phyloP scores from a whole-genome alignment of 495 filamentous ascomycete genomes.

The Podospora pseudocomata region DNA sequence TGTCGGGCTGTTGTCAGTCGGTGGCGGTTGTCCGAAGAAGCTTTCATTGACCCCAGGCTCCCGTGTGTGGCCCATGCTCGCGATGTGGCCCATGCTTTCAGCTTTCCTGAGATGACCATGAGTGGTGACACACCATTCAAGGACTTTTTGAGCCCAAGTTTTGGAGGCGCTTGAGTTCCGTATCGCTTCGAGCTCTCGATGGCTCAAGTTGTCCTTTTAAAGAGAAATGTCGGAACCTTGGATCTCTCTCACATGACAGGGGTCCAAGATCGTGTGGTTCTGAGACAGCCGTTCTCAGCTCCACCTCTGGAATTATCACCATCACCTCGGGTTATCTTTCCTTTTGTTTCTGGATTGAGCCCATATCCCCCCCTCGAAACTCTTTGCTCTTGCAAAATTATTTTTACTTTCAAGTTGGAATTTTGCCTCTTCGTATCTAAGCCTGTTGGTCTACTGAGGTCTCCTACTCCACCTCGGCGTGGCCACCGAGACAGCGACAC shows the following conservation, averaged over 20 bases:
- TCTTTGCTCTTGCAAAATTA: neutral
- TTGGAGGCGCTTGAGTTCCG: neutral
- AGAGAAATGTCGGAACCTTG: neutral
- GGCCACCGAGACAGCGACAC: neutral
- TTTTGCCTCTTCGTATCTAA: neutral
- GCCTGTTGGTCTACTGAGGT: neutral
- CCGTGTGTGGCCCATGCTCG: neutral
- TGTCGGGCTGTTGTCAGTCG: neutral
- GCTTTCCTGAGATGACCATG: neutral
- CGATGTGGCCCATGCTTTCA: neutral
- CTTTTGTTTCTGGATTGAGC: neutral
- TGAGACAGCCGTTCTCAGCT: conserved; percentile 1
- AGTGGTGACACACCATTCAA: neutral
- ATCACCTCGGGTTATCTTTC: neutral
- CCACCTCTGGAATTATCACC: neutral
- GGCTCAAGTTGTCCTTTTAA: neutral
- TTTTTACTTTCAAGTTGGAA: neutral
- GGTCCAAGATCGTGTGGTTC: neutral
- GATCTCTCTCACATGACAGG: neutral
- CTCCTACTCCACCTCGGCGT: neutral
- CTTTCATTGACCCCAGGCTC: neutral
- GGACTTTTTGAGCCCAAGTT: neutral
- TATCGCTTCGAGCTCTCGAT: neutral
- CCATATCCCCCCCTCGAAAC: neutral
- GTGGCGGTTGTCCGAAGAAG: neutral